Conservation (phyloP, 2,329 filamentous ascomycete genomes). For the Colletotrichum zoysiae region DNA sequence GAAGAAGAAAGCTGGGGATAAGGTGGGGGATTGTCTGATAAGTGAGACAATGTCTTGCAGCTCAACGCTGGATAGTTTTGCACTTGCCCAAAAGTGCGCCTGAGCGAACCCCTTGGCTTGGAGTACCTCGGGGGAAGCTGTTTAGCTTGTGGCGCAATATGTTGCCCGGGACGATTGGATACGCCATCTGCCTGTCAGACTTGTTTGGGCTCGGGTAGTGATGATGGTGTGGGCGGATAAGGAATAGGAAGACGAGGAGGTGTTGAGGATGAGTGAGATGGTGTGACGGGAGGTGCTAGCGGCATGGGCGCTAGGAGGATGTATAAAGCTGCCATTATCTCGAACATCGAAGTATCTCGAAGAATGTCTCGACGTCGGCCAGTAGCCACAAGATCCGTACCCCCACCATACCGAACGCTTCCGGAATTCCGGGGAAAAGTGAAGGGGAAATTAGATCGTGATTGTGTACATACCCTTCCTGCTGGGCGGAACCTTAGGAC, state of each 20-base stretch:
- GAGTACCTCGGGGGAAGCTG: conserved; percentile 31
- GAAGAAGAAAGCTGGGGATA: conserved; percentile 37
- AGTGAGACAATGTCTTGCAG: conserved; percentile 38
- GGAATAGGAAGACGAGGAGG: conserved; percentile 29
- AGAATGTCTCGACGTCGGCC: conserved; percentile 18
- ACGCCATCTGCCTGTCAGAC: conserved; percentile 9
- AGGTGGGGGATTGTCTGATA: conserved; percentile 39
- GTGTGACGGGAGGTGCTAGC: conserved; percentile 24
- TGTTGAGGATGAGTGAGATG: conserved; percentile 36
- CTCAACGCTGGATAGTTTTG: conserved; percentile 30
- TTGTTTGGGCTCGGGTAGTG: not conserved
- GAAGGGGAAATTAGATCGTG: conserved; percentile 38
- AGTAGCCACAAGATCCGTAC: conserved; percentile 9
- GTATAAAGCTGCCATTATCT: conserved; percentile 16
- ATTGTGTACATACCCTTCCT: conserved; percentile 74
- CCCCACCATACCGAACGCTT: conserved; percentile 4
- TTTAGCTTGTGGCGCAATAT: conserved; percentile 31
- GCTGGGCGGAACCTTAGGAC: conserved; percentile 63
- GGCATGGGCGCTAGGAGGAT: conserved; percentile 12
- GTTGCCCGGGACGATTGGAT: conserved; percentile 7
- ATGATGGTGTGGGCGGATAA: conserved; percentile 28
- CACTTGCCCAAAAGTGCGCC: conserved; percentile 26
- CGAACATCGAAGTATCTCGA: conserved; percentile 22
- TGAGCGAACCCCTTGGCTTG: conserved; percentile 35
- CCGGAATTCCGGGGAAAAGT: conserved; percentile 11